Evolutionary conservation across 495 filamentous ascomycete genomes (phyloP).

Genomic region (Glarea lozoyensis): DNA sequence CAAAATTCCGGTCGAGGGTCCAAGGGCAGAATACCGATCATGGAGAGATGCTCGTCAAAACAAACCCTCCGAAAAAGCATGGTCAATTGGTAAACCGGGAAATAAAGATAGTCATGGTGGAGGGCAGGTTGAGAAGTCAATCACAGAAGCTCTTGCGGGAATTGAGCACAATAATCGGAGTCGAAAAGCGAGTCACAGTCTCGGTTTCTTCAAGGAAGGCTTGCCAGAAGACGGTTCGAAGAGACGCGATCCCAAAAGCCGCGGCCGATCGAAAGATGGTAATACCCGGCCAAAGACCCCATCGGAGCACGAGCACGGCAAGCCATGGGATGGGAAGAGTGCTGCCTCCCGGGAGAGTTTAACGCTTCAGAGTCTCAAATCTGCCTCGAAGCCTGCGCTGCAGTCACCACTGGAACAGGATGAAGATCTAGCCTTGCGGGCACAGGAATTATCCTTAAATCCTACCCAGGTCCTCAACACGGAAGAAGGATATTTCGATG

Average conservation of each 20-base stretch:
- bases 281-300: slow-evolving; percentile 8
- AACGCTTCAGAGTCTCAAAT: too few species aligned
- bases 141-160: slow-evolving; percentile 70
- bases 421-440: too few species aligned
- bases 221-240: slow-evolving; percentile 44
- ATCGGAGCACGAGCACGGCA: not conserved
- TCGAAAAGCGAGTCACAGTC: slow-evolving; percentile 86
- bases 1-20: slow-evolving; percentile 23
- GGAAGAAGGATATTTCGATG: slow-evolving; percentile 14
- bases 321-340: too few species aligned
- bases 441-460: too few species aligned
- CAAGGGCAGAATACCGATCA: slow-evolving; percentile 28
- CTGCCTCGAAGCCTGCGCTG: too few species aligned
- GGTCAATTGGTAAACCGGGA: slow-evolving; percentile 43
- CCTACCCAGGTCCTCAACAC: not conserved
- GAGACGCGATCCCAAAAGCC: slow-evolving; percentile 24
- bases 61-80: slow-evolving; percentile 40
- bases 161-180: slow-evolving; percentile 74
- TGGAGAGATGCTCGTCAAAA: slow-evolving; percentile 35
- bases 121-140: slow-evolving; percentile 70
- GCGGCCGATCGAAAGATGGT: slow-evolving; percentile 25
- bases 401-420: too few species aligned
- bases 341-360: too few species aligned
- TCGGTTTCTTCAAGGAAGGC: slow-evolving; percentile 90
- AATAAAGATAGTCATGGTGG: slow-evolving; percentile 23